A percentile compares a stretch with the other conserved stretches of the same genome.
phyloP scores from a whole-genome alignment of 2,329 filamentous ascomycete genomes.

The Cladosporium oxysporum region DNA sequence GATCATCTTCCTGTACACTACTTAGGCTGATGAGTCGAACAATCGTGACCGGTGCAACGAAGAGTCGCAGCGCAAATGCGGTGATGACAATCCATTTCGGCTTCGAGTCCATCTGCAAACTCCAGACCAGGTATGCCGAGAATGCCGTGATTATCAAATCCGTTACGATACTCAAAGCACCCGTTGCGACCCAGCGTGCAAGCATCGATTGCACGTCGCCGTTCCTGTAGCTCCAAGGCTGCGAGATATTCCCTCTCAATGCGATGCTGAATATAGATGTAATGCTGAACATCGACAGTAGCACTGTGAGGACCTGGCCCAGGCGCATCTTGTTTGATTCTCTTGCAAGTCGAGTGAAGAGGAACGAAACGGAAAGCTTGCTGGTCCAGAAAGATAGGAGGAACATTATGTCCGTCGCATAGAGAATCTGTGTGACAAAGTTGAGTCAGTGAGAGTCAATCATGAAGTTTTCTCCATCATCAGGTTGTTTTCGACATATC shows the following conservation, averaged over 20 bases:
- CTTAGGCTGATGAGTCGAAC: slow-evolving; percentile 21
- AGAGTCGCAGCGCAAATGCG: slow-evolving; percentile 23
- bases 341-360: slow-evolving; percentile 24
- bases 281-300: not conserved
- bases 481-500: not conserved
- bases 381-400: slow-evolving; percentile 22
- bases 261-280: slow-evolving; percentile 6
- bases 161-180: slow-evolving; percentile 15
- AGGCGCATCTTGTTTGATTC: slow-evolving; percentile 12
- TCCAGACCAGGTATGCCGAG: slow-evolving; percentile 20
- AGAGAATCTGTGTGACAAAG: slow-evolving; percentile 17
- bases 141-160: slow-evolving; percentile 15
- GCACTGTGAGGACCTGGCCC: slow-evolving; percentile 2
- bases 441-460: not conserved
- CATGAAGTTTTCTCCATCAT: not conserved
- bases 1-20: slow-evolving; percentile 16
- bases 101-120: slow-evolving; percentile 23
- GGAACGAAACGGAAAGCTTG: slow-evolving; percentile 22
- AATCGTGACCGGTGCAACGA: slow-evolving; percentile 21
- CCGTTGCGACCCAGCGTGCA: slow-evolving; percentile 10
- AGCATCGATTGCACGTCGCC: not conserved
- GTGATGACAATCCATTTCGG: slow-evolving; percentile 23
- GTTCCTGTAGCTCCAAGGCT: slow-evolving; percentile 7
- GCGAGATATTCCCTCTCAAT: slow-evolving; percentile 15
- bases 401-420: slow-evolving; percentile 23